These are phyloP conservation scores for Penicillium decumbens DNA, from an alignment of 2,329 filamentous ascomycete genomes.

Conservation along the genomic window DNA sequence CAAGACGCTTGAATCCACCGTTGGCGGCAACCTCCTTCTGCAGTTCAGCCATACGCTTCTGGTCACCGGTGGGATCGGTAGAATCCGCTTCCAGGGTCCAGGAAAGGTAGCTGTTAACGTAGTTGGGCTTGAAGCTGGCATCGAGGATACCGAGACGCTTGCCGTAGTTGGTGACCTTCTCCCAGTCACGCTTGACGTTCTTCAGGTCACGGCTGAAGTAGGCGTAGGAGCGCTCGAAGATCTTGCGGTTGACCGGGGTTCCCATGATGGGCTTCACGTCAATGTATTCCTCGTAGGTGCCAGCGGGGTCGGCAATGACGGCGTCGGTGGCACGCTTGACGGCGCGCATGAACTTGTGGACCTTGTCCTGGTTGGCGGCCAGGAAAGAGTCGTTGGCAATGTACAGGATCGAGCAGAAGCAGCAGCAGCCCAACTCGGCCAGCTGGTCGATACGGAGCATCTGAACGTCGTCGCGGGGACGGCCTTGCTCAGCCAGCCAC, in stretches of 20 bases:
- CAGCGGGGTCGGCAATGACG: conserved; percentile 59
- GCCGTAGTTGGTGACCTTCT: conserved; percentile 71
- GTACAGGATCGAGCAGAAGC: conserved; percentile 77
- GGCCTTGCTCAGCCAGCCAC: conserved; percentile 62
- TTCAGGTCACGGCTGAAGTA: conserved; percentile 71
- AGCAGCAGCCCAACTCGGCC: conserved; percentile 74
- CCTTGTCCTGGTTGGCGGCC: conserved; percentile 60
- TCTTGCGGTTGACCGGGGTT: conserved; percentile 66
- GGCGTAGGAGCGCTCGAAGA: conserved; percentile 72
- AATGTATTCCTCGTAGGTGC: conserved; percentile 64
- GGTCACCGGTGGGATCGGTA: conserved; percentile 63
- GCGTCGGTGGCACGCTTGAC: conserved; percentile 71
- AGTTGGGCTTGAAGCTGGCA: conserved; percentile 64
- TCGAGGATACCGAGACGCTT: conserved; percentile 66
- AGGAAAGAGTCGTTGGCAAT: conserved; percentile 72
- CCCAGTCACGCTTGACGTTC: conserved; percentile 71
- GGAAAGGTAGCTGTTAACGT: conserved; percentile 65
- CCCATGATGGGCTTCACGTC: conserved; percentile 69
- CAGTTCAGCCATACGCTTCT: conserved; percentile 67
- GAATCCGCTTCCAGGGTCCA: conserved; percentile 65
- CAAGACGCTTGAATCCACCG: conserved; percentile 54
- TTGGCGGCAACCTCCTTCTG: conserved; percentile 62
- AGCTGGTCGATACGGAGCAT: conserved; percentile 80
- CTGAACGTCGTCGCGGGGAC: conserved; percentile 63
- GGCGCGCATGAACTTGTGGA: conserved; percentile 64